These are phyloP conservation scores for Candida parachauliodes DNA, from an alignment of 805 yeast genomes.

Conservation along the genomic window DNA sequence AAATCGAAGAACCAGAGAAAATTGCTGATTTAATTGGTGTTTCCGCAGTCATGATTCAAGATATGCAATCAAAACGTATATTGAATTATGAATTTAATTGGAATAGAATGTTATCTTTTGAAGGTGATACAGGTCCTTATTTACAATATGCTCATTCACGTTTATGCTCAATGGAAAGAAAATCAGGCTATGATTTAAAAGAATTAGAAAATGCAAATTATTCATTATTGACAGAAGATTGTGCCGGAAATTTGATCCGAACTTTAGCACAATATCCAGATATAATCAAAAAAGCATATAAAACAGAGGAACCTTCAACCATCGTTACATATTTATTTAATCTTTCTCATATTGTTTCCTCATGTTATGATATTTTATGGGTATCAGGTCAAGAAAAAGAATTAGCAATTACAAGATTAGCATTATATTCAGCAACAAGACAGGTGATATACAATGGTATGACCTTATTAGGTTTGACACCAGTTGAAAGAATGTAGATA, in stretches of 20 bases:
- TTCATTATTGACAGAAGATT: slow-evolving; percentile 63
- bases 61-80: slow-evolving; percentile 95
- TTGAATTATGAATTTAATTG: slow-evolving; percentile 95
- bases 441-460: slow-evolving; percentile 89
- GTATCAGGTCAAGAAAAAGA: slow-evolving; percentile 92
- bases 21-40: slow-evolving; percentile 95
- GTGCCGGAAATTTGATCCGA: slow-evolving; percentile 70
- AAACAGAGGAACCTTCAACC: slow-evolving; percentile 89
- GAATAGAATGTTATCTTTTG: slow-evolving; percentile 97
- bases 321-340: slow-evolving; percentile 90
- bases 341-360: slow-evolving; percentile 89
- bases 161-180: slow-evolving; percentile 90
- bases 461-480: slow-evolving; percentile 85
- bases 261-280: slow-evolving; percentile 89
- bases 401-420: slow-evolving; percentile 85
- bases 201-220: slow-evolving; percentile 50
- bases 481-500: slow-evolving; percentile 93
- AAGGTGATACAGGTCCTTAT: slow-evolving; percentile 99
- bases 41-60: slow-evolving; percentile 98
- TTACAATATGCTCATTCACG: slow-evolving; percentile 98
- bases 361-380: slow-evolving; percentile 95
- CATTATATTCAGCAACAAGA: slow-evolving; percentile 84
- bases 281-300: slow-evolving; percentile 73
- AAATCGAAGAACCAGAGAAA: slow-evolving; percentile 88
- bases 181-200: slow-evolving; percentile 47